Conservation (phyloP, 2,329 filamentous ascomycete genomes). For the Fonsecaea pugnacius region DNA sequence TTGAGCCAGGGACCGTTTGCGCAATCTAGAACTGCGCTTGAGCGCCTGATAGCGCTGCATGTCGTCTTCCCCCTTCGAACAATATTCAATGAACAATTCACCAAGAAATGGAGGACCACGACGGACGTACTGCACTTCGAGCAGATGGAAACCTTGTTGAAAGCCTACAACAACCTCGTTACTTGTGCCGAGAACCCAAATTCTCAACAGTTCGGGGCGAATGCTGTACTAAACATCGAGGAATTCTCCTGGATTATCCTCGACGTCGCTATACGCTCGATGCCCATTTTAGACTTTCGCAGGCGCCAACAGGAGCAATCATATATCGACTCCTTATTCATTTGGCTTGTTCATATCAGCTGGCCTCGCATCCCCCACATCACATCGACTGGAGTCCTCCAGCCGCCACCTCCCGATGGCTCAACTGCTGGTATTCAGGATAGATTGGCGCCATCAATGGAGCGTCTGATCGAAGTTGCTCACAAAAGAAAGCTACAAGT, state of each 20-base stretch:
- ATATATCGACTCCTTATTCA: slow-evolving; percentile 57
- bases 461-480: slow-evolving; percentile 47
- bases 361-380: slow-evolving; percentile 40
- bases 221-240: not conserved
- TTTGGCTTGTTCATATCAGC: slow-evolving; percentile 47
- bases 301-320: slow-evolving; percentile 52
- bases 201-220: not conserved
- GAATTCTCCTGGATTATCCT: slow-evolving; percentile 34
- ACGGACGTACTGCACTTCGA: slow-evolving; percentile 25
- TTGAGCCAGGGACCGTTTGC: not conserved
- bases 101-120: slow-evolving; percentile 29
- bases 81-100: slow-evolving; percentile 29
- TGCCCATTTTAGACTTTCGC: slow-evolving; percentile 50
- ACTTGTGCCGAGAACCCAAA: not conserved
- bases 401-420: slow-evolving; percentile 27
- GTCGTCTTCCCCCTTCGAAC: slow-evolving; percentile 43
- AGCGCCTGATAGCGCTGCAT: slow-evolving; percentile 43
- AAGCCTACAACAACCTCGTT: slow-evolving; percentile 17
- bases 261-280: slow-evolving; percentile 45
- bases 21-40: slow-evolving; percentile 32
- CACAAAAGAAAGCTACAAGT: slow-evolving; percentile 46
- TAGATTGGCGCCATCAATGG: slow-evolving; percentile 43
- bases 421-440: slow-evolving; percentile 33
- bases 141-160: slow-evolving; percentile 25
- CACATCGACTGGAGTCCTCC: slow-evolving; percentile 19